Evolutionary conservation across 2,329 filamentous ascomycete genomes (phyloP).

Genomic region (Cladosporium sp.): DNA sequence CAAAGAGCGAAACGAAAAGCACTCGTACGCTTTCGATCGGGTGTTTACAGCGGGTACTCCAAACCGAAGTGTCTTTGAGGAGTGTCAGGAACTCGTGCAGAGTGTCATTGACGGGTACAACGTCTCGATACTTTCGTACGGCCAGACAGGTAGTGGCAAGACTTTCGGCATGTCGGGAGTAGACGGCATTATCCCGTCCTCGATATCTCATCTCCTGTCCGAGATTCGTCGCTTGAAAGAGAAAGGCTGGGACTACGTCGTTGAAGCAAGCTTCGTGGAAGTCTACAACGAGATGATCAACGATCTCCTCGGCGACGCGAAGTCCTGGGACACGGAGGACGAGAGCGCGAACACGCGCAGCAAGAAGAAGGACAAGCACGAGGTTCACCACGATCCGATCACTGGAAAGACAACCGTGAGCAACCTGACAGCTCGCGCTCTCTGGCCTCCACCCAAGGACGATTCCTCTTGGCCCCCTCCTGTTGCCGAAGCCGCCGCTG

Average conservation of each 20-base stretch:
- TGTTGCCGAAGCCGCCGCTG: slow-evolving; percentile 2
- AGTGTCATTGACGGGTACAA: slow-evolving; percentile 96
- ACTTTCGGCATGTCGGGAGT: slow-evolving; percentile 89
- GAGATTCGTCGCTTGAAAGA: slow-evolving; percentile 76
- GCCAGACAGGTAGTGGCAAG: slow-evolving; percentile 94
- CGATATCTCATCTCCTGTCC: slow-evolving; percentile 88
- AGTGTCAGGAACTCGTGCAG: slow-evolving; percentile 95
- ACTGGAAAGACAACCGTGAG: slow-evolving; percentile 77
- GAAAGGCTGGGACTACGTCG: slow-evolving; percentile 89
- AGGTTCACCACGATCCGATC: slow-evolving; percentile 78
- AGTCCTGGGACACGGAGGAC: slow-evolving; percentile 51
- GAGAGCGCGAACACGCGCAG: slow-evolving; percentile 22
- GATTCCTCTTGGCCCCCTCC: slow-evolving; percentile 25
- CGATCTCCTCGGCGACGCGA: slow-evolving; percentile 70
- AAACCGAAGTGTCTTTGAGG: slow-evolving; percentile 85
- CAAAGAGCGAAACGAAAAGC: slow-evolving; percentile 67
- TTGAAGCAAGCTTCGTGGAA: slow-evolving; percentile 93
- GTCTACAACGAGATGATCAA: slow-evolving; percentile 98
- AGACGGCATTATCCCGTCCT: slow-evolving; percentile 92
- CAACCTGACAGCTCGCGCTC: slow-evolving; percentile 67
- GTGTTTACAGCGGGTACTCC: slow-evolving; percentile 74
- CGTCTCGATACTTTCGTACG: slow-evolving; percentile 98
- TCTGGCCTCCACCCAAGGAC: slow-evolving; percentile 76
- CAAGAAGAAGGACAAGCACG: slow-evolving; percentile 66
- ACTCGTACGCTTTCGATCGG: slow-evolving; percentile 85